Base-by-base conservation (phyloP, 1,139 yeast species). In the Blastobotrys proliferans region DNA sequence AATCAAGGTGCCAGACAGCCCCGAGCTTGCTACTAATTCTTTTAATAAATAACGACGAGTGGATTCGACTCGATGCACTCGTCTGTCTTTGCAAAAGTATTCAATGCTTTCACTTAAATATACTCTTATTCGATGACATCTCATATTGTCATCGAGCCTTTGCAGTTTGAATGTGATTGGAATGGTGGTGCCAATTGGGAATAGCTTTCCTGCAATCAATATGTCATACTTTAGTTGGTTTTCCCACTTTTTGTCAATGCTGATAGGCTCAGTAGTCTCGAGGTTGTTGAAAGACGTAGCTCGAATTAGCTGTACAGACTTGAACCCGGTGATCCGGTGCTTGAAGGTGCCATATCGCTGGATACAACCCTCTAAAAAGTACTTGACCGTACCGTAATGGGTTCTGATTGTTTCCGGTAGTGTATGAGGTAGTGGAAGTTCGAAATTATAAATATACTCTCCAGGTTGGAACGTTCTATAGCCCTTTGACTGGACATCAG, bases 261-360 rank as follows among this genome's bases (percentile, higher is more conserved):
- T 86, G 43, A 92, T 92, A 0, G 98, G 97, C 60, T 92, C 98
- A 49, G 84, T 81, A 56, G 86, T 90, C 60, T 92, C 97, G 32
- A 83, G 73, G 42, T 87, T 84, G 35, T 76, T 77, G 47, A 83
- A 90, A 0, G 87, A 73, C 6, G 90, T 92, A 0, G 88, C 74
- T 50, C 98, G 70, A 5, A 92, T 76, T 20, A 92, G 68, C 3
- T 70, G 71, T 1, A 92, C 73, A 1, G 86, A 85, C 37, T 77
- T 63, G 48, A 72, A 69, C 1, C 90, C 94, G 2, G 68, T 57
- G 27, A 92, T 64, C 54, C 83, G 84, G 33, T 87, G 71, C 60
- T 87, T 86, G 68, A 92, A 92, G 1, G 97, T 78, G 6, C 97
- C 97, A 24, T 76, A 70, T 43, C 97, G 73, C 44, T 79, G 83